Percentiles rank a stretch among this genome's conserved stretches.
Evolutionary conservation across 768 basidiomycete genomes (phyloP).

Genomic region (Rhodocollybia butyracea): DNA sequence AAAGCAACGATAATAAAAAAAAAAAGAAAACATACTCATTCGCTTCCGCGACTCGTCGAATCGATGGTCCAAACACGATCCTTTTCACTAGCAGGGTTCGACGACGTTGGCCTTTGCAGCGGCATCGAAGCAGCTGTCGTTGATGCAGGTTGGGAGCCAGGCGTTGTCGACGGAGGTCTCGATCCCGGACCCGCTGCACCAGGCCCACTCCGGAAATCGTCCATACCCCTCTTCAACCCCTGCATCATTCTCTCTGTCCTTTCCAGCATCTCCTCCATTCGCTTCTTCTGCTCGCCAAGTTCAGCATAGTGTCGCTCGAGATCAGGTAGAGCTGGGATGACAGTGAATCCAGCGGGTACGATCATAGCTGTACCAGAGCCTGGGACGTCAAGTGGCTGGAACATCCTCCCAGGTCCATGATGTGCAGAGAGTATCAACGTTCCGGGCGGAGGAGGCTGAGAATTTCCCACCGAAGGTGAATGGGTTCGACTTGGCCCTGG

Average conservation of each 20-base stretch:
- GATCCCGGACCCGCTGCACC: conserved; percentile 5
- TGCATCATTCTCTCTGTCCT: conserved; percentile 72
- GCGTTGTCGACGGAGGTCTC: background rate
- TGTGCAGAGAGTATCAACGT: conserved; percentile 41
- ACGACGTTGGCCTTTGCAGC: conserved; percentile 1
- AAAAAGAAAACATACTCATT: background rate
- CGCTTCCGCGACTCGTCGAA: background rate
- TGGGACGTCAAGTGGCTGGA: conserved; percentile 4
- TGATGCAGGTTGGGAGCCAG: background rate
- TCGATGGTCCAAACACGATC: conserved; percentile 7
- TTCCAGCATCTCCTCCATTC: conserved; percentile 72
- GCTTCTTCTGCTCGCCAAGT: conserved; percentile 57
- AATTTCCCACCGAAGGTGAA: conserved; percentile 48
- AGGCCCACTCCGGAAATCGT: conserved; percentile 65
- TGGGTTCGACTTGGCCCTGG: conserved; percentile 71
- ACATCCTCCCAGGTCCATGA: conserved; percentile 23
- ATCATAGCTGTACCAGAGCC: background rate
- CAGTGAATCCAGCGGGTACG: conserved; percentile 25
- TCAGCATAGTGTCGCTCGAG: conserved; percentile 70
- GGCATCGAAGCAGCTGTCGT: background rate
- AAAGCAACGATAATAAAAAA: background rate
- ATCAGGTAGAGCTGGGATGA: conserved; percentile 46
- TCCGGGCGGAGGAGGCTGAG: conserved; percentile 10
- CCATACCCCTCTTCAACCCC: conserved; percentile 69
- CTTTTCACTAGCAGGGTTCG: conserved; percentile 1